Base-by-base conservation (phyloP, 1,139 yeast genomes). In the Kazachstania sp. region DNA sequence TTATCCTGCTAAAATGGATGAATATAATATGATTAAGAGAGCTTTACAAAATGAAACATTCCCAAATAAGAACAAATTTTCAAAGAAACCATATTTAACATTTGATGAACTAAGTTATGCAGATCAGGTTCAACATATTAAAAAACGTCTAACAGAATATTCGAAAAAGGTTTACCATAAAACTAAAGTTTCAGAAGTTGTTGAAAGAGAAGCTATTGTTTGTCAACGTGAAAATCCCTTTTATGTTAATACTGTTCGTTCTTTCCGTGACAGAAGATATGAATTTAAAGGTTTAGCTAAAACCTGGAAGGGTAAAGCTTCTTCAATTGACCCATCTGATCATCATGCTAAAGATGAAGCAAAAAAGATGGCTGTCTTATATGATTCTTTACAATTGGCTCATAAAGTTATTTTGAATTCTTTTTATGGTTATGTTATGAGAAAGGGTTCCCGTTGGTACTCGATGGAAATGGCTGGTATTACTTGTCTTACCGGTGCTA, bases 401-500 rank as follows among this genome's bases (percentile, higher is more conserved):
- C 98, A 94, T 65, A 94, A 94, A 61, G 97, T 92, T 60, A 94
- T 94, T 70, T 74, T 94, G 59, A 94, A 94, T 62, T 92, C 98
- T 0, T 94, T 94, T 63, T 94, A 94, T 59, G 99, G 99, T 42
- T 94, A 94, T 62, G 98, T 92, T 20, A 94, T 94, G 98, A 78
- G 99, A 68, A 94, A 92, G 61, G 99, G 98, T 34, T 90, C 97
- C 0, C 76, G 99, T 52, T 94, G 99, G 99, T 94, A 90, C 61
- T 92, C 98, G 0, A 90, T 94, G 95, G 98, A 92, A 67, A 94
- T 94, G 98, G 99, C 98, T 0, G 99, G 98, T 52, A 95, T 94
- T 16, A 94, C 99, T 0, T 94, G 98, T 74, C 74, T 90, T 46
- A 94, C 98, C 0, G 99, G 99, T 49, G 97, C 98, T 0, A 87